These are phyloP conservation scores for Wickerhamiella qilinensis DNA, from an alignment of 805 yeast genomes.

Conservation along the genomic window DNA sequence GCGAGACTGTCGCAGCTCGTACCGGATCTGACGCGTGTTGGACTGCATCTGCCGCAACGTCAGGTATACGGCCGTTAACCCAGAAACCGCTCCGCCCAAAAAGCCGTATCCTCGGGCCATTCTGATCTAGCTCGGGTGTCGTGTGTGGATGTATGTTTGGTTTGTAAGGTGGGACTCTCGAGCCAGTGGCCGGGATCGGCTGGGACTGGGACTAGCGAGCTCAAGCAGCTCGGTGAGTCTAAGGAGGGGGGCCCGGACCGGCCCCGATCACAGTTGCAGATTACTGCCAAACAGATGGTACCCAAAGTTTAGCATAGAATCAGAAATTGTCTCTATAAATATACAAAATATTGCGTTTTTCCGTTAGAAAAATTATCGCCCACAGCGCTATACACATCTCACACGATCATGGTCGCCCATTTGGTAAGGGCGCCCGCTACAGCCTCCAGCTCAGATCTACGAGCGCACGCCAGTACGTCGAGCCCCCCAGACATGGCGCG, in stretches of 20 bases:
- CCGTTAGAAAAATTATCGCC: neutral
- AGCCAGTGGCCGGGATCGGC: no score
- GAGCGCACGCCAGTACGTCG: neutral
- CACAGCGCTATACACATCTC: neutral
- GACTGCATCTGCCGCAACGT: constrained; percentile 40
- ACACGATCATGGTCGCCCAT: neutral
- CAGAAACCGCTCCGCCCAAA: constrained; percentile 46
- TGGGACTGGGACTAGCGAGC: no score
- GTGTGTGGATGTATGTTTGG: neutral
- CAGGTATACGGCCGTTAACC: constrained; percentile 40
- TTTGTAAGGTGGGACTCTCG: neutral
- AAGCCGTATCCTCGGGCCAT: constrained; percentile 40
- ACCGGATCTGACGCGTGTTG: constrained; percentile 31
- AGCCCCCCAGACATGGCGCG: neutral
- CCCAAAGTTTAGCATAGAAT: neutral
- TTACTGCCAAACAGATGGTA: no score
- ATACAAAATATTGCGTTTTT: neutral
- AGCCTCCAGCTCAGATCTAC: no score
- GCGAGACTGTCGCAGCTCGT: constrained; percentile 32
- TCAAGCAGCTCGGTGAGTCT: no score
- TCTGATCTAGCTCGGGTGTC: neutral
- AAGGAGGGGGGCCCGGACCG: no score
- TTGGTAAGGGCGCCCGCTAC: no score
- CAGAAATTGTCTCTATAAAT: neutral
- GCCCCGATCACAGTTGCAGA: no score